phyloP scores from a whole-genome alignment of 169 alveolate species.

The Plasmodium vinckei region DNA sequence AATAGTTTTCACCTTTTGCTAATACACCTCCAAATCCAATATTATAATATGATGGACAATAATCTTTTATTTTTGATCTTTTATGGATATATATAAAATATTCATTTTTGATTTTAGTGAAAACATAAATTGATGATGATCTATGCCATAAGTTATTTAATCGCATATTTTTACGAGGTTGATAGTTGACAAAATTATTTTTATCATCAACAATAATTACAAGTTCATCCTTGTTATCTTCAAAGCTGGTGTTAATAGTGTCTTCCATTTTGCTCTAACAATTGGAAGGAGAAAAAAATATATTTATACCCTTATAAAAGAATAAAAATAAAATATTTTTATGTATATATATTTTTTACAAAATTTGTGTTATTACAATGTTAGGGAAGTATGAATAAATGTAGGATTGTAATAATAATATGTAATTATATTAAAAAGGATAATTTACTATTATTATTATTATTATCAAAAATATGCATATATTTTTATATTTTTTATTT shows the following conservation, averaged over 20 bases:
- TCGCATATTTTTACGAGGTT: constrained; percentile 72
- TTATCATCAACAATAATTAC: constrained; percentile 64
- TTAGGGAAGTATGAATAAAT: too few species aligned
- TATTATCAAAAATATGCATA: too few species aligned
- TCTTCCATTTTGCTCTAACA: constrained; percentile 12
- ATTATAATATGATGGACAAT: constrained; percentile 81
- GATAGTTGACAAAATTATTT: constrained; percentile 26
- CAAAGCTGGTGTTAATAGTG: constrained; percentile 30
- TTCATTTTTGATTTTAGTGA: constrained; percentile 63
- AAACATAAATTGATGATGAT: constrained; percentile 78
- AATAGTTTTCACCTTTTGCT: constrained; percentile 73
- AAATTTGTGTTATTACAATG: not conserved
- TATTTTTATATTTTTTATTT: too few species aligned
- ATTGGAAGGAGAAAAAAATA: not conserved
- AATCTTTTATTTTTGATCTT: constrained; percentile 76
- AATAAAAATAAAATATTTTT: not conserved
- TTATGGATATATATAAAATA: constrained; percentile 76
- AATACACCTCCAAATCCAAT: constrained; percentile 84
- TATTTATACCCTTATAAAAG: not conserved
- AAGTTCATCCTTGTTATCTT: constrained; percentile 41
- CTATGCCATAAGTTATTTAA: constrained; percentile 82
- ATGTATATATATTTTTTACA: not conserved
- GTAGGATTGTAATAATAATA: too few species aligned
- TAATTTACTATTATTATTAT: too few species aligned
- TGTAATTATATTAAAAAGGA: too few species aligned